Base-by-base conservation (phyloP, 2,329 filamentous ascomycete genomes). In the Neopestalotiopsis sp. region DNA sequence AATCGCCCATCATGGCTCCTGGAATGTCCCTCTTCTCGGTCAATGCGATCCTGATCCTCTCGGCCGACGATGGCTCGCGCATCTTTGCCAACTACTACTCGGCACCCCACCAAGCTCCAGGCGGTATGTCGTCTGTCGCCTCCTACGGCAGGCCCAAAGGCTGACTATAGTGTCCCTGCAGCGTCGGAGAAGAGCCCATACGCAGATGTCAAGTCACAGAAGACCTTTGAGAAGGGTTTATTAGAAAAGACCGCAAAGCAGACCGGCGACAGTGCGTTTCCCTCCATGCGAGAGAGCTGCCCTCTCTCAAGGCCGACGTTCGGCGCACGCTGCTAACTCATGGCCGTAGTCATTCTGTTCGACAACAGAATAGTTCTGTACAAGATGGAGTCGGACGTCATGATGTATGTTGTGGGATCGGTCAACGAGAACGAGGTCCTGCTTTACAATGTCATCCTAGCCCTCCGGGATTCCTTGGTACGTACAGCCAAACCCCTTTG, bases 361-460 rank as follows among this genome's bases (percentile, higher is more conserved):
- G 96, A 99, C 83, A 97, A 97, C 84, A 90, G 94, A 76, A 92
- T 99, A 71, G 94, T 98, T 67, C 91, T 98, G 66, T 99, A 98
- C 87, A 99, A 99, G 90, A 92, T 92, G 85, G 96, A 99, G 86
- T 94, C 93, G 75, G 96, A 99, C 81, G 93, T 98, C 68, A 98
- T 98, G 92, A 89, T 90, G 79, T 98, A 98, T 80, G 92, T 98
- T 32, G 93, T 99, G 12, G 95, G 95, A 73, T 90, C 91, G 67
- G 88, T 93, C 66, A 94, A 98, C 66, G 96, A 99, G 88, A 99
- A 98, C 81, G 96, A 99, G 84, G 93, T 99, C 67, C 86, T 99
- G 80, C 88, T 99, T 66, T 98, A 98, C 85, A 97, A 95, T 80
- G 95, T 97, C 63, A 90, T 98, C 67, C 85, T 98, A 68, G 94